Base-by-base conservation (phyloP, 768 basidiomycete genomes). In the Gautieria morchelliformis region DNA sequence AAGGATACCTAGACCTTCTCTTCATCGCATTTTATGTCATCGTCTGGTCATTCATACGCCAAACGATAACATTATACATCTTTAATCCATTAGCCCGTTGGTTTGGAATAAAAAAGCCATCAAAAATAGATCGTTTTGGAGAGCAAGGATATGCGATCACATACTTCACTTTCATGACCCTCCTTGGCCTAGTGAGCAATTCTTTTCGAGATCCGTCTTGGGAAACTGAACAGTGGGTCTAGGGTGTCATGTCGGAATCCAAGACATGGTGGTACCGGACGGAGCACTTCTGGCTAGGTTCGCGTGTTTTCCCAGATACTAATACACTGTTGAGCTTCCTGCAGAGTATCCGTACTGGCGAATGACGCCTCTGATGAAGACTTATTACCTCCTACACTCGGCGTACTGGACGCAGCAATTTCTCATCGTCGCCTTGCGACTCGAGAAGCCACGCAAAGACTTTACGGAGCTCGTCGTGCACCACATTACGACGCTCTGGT, bases 361-460 rank as follows among this genome's bases (percentile, higher is more conserved):
- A 47, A 89, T 99, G 87, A 79, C 78, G 24, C 82, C 84, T 0
- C 78, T 83, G 60, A 73, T 98, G 63, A 99, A 99, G 72, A 70
- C 79, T 46, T 98, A 96, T 73, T 98, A 98, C 68, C 83, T 99
- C 56, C 81, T 93, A 73, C 95, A 99, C 67, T 79, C 82, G 59
- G 77, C 93, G 2, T 97, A 96, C 70, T 98, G 96, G 96, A 79
- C 83, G 48, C 94, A 98, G 66, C 93, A 99, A 68, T 77, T 94
- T 59, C 70, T 98, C 19, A 84, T 99, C 17, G 78, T 97, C 8
- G 72, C 87, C 3, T 78, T 94, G 12, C 75, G 84, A 47, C 78
- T 99, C 14, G 96, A 99, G 72, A 97, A 96, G 68, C 95, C 96
- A 0, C 81, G 96, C 51, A 92, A 89, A 68, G 96, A 99, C 68